phyloP scores from a whole-genome alignment of 805 yeast genomes.

The Suhomyces sp. region DNA sequence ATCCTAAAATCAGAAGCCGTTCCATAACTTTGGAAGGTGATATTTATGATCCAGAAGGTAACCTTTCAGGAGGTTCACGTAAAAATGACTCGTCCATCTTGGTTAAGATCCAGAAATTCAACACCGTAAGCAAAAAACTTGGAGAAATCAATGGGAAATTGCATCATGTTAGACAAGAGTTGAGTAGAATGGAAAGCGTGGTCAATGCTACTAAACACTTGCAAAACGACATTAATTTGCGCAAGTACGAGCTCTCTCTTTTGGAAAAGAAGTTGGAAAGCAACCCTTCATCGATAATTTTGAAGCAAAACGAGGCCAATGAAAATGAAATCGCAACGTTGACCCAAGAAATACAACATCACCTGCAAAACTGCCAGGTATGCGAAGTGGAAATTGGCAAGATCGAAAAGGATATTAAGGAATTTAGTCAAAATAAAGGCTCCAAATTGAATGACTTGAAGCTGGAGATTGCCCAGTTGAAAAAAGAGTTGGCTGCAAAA shows the following conservation, averaged over 20 bases:
- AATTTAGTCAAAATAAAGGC: constrained; percentile 76
- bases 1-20: constrained; percentile 73
- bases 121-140: constrained; percentile 41
- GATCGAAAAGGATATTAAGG: constrained; percentile 76
- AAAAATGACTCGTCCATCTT: constrained; percentile 57
- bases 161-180: constrained; percentile 32
- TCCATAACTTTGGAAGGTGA: constrained; percentile 93
- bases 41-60: constrained; percentile 93
- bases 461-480: constrained; percentile 43
- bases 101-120: constrained; percentile 63
- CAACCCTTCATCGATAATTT: constrained; percentile 55
- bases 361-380: constrained; percentile 26
- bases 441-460: constrained; percentile 68
- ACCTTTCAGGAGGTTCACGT: constrained; percentile 92
- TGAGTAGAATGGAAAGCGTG: constrained; percentile 42
- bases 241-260: constrained; percentile 56
- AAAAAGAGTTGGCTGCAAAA: constrained; percentile 33
- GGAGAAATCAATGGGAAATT: constrained; percentile 44
- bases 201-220: constrained; percentile 50
- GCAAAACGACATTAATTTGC: constrained; percentile 57
- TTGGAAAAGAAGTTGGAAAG: constrained; percentile 53
- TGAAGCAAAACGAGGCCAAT: constrained; percentile 48
- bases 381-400: constrained; percentile 44
- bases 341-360: constrained; percentile 33
- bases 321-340: constrained; percentile 45